Evolutionary conservation across 2,329 filamentous ascomycete species (phyloP), one percentile per base, ranked within the genome.

Genomic region (Fusarium burgessii): DNA sequence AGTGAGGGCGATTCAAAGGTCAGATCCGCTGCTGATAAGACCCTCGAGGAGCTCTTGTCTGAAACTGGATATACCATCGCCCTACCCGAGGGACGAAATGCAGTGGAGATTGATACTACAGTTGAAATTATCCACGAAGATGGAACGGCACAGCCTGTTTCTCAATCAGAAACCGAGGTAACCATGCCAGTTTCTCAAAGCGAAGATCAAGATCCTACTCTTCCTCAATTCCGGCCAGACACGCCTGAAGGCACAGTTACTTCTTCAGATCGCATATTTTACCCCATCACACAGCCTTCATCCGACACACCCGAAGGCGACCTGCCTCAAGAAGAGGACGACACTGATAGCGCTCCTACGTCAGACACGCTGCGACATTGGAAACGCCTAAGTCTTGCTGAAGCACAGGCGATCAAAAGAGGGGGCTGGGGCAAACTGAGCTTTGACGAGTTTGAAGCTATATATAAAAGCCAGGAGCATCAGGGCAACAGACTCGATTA

Each of bases 371-470:
- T 90, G 18, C 72, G 82, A 29, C 76, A 81, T 32, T 89, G 85
- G 85, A 88, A 86, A 75, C 78, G 80, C 32, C 83, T 95, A 11
- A 89, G 92, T 72, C 78, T 86, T 18, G 87, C 91, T 2, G 93
- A 96, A 76, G 82, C 86, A 40, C 90, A 94, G 77, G 91, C 93
- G 4, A 85, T 85, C 60, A 83, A 86, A 62, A 87, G 93, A 29
- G 93, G 92, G n/a, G 95, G 94, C 2, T 92, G 90, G 81, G 95
- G 94, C 2, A 89, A 90, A 76, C 83, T 98, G 50, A 92, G 82
- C 77, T 95, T 91, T 71, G 86, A 88, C 2, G 96, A 98, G 80
- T 97, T 98, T 80, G 90, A 93, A 75, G 83, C 84, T 41, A 90
- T 91, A 52, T 93, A 96, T 83, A 89, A 90, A 73, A 85, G 85